Conservation (phyloP, 1,284 basidiomycete species). For the Trametes sp. region DNA sequence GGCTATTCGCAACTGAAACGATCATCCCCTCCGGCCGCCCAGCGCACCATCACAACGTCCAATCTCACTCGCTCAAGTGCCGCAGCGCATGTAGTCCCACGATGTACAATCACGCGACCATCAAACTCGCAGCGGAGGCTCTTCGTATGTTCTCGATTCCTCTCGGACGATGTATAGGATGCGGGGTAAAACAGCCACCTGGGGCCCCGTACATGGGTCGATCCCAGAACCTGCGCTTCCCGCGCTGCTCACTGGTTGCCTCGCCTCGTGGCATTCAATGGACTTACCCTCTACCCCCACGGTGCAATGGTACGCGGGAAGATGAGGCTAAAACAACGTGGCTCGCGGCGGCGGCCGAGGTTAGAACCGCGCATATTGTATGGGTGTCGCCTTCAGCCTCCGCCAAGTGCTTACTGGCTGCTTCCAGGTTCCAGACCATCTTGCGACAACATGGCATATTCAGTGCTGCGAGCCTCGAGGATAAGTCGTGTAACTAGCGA, state of each 20-base stretch:
- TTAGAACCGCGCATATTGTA: not conserved
- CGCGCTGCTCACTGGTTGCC: not conserved
- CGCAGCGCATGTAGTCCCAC: not conserved
- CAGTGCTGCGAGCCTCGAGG: not conserved
- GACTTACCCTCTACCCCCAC: not conserved
- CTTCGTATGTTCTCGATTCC: not conserved
- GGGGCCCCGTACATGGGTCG: slow-evolving; percentile 6
- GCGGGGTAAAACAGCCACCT: slow-evolving; percentile 9
- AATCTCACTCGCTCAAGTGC: not conserved
- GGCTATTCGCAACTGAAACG: not conserved
- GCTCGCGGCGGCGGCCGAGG: slow-evolving; percentile 5
- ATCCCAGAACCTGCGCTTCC: slow-evolving; percentile 1
- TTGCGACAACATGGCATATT: not conserved
- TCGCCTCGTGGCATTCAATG: not conserved
- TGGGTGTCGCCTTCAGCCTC: not conserved
- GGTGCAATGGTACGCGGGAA: not conserved
- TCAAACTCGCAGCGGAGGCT: not conserved
- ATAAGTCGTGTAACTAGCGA: not conserved
- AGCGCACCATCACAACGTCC: slow-evolving; percentile 1
- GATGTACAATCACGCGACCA: not conserved
- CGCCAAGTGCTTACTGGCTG: slow-evolving; percentile 7
- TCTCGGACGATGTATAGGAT: slow-evolving; percentile 8
- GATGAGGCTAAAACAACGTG: slow-evolving; percentile 10
- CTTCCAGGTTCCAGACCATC: not conserved
- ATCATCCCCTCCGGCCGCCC: not conserved